Evolutionary conservation across 106 monocot species (phyloP).

Genomic region (Dendrobium huoshanense): DNA sequence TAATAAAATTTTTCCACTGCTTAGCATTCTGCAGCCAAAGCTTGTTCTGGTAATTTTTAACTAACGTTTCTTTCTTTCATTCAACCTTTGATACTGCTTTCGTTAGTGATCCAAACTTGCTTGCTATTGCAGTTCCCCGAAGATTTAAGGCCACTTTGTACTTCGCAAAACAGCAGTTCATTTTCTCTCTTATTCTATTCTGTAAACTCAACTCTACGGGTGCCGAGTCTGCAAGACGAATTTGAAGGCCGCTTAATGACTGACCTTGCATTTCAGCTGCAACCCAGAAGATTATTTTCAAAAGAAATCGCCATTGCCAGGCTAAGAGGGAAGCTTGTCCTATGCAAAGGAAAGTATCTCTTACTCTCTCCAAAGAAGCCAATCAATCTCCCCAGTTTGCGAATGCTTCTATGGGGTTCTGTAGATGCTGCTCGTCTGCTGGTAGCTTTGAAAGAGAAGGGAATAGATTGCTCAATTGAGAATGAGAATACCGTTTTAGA

Average conservation of each 20-base stretch:
- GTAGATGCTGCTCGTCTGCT: slow-evolving; percentile 27
- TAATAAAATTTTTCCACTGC: slow-evolving; percentile 34
- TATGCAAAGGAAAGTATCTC: slow-evolving; percentile 36
- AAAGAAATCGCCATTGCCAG: slow-evolving; percentile 49
- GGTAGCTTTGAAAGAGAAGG: slow-evolving; percentile 28
- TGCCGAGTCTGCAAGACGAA: slow-evolving; percentile 25
- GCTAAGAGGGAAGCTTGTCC: slow-evolving; percentile 30
- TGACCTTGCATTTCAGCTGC: slow-evolving; percentile 36
- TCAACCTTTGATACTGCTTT: neutral
- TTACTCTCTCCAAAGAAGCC: slow-evolving; percentile 18
- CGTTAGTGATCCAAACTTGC: neutral
- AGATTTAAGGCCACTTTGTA: slow-evolving; percentile 15
- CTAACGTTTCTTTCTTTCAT: neutral
- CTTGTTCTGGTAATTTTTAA: slow-evolving; percentile 32
- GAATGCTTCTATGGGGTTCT: slow-evolving; percentile 29
- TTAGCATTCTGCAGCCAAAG: slow-evolving; percentile 44
- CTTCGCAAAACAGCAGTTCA: neutral
- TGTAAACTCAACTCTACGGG: slow-evolving; percentile 15
- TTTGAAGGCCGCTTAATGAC: slow-evolving; percentile 27
- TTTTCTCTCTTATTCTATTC: slow-evolving; percentile 34
- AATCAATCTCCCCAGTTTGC: slow-evolving; percentile 3
- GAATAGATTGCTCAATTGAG: slow-evolving; percentile 20
- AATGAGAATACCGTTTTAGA: neutral
- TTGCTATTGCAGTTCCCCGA: slow-evolving; percentile 44
- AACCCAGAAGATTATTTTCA: slow-evolving; percentile 28